Percentiles rank a stretch among this genome's conserved stretches.
These are phyloP conservation scores for Phialocephala sp. DNA, from an alignment of 2,329 filamentous ascomycete species.

Conservation along the genomic window DNA sequence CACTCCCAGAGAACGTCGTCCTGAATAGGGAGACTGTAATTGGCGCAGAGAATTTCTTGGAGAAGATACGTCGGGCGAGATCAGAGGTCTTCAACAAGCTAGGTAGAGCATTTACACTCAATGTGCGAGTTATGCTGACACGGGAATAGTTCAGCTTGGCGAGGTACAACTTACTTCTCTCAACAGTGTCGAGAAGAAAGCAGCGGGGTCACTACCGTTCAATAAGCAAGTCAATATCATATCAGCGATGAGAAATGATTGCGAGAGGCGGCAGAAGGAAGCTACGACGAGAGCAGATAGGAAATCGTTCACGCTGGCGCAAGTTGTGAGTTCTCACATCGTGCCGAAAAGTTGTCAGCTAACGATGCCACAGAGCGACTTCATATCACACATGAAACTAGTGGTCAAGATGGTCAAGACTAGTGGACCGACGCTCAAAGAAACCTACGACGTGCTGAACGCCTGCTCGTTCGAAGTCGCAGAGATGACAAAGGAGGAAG, in stretches of 20 bases:
- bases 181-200: not conserved
- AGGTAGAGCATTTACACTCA: not conserved
- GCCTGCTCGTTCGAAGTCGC: not conserved
- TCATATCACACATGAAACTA: not conserved
- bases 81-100: constrained; percentile 3
- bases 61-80: constrained; percentile 4
- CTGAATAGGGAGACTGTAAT: constrained; percentile 5
- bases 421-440: not conserved
- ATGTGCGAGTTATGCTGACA: not conserved
- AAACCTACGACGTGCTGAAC: constrained; percentile 1
- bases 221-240: constrained; percentile 9
- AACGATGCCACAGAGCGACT: not conserved
- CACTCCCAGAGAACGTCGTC: not conserved
- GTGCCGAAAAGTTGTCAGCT: not conserved
- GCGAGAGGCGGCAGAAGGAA: constrained; percentile 9
- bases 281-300: constrained; percentile 4
- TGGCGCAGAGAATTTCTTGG: constrained; percentile 5
- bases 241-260: constrained; percentile 6
- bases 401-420: constrained; percentile 6
- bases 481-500: constrained; percentile 5
- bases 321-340: not conserved
- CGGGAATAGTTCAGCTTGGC: not conserved
- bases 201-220: not conserved
- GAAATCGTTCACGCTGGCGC: constrained; percentile 3
- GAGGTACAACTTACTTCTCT: not conserved